phyloP scores from a whole-genome alignment of 805 yeast genomes.

The Wickerhamiella galacta region DNA sequence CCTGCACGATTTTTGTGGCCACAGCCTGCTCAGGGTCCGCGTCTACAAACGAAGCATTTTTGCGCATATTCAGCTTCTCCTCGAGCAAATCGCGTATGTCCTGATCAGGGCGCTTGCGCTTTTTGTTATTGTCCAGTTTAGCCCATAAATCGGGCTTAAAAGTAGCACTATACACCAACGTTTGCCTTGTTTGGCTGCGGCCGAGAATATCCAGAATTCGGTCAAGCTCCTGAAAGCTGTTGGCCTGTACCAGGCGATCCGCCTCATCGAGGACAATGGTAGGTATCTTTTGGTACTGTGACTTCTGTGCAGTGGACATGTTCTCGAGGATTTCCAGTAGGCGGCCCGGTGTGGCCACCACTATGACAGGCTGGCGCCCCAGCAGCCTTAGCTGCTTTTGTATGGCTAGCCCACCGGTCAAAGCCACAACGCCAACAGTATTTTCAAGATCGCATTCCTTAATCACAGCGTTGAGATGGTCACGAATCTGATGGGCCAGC shows the following conservation, averaged over 20 bases:
- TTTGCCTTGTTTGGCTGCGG: slow-evolving; percentile 47
- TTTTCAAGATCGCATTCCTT: slow-evolving; percentile 2
- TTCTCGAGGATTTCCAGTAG: slow-evolving; percentile 50
- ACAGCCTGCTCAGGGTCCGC: slow-evolving; percentile 75
- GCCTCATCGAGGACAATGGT: slow-evolving; percentile 81
- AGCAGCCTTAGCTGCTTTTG: slow-evolving; percentile 82
- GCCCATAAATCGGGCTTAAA: slow-evolving; percentile 70
- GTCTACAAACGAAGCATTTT: slow-evolving; percentile 56
- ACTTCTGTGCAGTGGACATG: slow-evolving; percentile 25
- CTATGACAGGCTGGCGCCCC: slow-evolving; percentile 47
- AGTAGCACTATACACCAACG: slow-evolving; percentile 89
- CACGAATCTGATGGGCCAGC: slow-evolving; percentile 80
- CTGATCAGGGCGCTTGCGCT: slow-evolving; percentile 22
- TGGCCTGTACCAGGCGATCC: slow-evolving; percentile 84
- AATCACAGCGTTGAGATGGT: slow-evolving; percentile 40
- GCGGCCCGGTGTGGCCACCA: slow-evolving; percentile 94
- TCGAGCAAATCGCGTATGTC: slow-evolving; percentile 51
- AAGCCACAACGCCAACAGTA: slow-evolving; percentile 41
- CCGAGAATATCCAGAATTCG: slow-evolving; percentile 52
- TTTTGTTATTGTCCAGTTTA: slow-evolving; percentile 37
- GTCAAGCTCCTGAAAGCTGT: slow-evolving; percentile 87
- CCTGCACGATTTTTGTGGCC: slow-evolving; percentile 60
- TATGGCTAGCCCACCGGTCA: slow-evolving; percentile 91
- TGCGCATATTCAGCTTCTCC: slow-evolving; percentile 53
- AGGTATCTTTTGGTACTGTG: slow-evolving; percentile 29